Base-by-base conservation (phyloP, 371 early-diverging fungal species). In the Mortierella sp. region DNA sequence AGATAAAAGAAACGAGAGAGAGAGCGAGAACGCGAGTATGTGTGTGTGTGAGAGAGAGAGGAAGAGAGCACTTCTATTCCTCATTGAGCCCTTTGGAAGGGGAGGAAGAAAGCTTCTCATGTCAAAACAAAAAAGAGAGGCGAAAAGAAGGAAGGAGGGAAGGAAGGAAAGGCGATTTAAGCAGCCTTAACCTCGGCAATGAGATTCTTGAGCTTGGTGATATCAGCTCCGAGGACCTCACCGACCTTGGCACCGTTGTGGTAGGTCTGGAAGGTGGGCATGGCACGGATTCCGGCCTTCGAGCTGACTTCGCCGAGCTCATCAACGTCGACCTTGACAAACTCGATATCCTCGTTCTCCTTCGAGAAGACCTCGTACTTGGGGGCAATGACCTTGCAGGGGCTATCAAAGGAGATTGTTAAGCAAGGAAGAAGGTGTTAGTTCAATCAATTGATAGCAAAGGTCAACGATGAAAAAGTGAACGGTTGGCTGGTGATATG, bases 261-360 rank as follows among this genome's bases (percentile, higher is more conserved):
- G 90, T 91, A 95, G 88, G 93, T 88, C 79, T 91, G 89, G 90
- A 98, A 94, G 45, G 97, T 97, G 63, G 98, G 98, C 97, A 98
- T 97, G 74, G 97, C 95, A 39, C 90, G 90, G 84, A 98, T 88
- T 11, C 87, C 87, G 52, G 89, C 90, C 19, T 85, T 78, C 63
- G 87, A 86, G 63, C 95, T 92, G 79, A 96, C 89, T n/a, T 94
- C 96, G 31, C 76, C 40, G 64, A 88, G 85, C 2, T 90, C 91
- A 75, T 97, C 97, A 26, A 96, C 93, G 79, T 97, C 94, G 66
- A 97, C 93, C 90, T 97, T 95, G 82, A 94, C 80, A 85, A 96
- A 97, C 64, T 86, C 86, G 64, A 93, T 88, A 70, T 91, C 86
- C 29, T 43, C 1, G 55, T n/a, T 16, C 22, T 84, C 77, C 19